Base-by-base conservation (phyloP, 1,284 basidiomycete species). In the Takashimella tepidaria region DNA sequence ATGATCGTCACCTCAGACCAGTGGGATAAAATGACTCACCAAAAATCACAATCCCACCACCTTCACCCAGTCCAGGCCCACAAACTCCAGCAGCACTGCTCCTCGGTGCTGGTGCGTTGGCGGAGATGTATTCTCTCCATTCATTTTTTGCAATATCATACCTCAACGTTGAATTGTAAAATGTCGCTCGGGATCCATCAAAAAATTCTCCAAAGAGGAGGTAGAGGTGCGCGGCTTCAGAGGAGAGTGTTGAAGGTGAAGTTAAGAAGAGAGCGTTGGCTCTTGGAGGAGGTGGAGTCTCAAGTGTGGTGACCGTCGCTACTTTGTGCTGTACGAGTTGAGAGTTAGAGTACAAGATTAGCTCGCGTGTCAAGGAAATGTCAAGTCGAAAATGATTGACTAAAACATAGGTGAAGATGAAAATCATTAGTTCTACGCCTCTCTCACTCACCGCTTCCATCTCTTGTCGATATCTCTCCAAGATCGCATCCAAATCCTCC, bases 41-140 rank as follows among this genome's bases (percentile, higher is more conserved):
- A 62, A 89, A 92, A 0, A 92, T 76, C 70, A 88, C 90, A 0
- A 93, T 78, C 65, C 89, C 90, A 0, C 89, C 89, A 1, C 90
- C 89, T 19, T 83, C 84, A 1, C 81, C 81, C 0, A 65, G 48
- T 40, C 58, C 57, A 1, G 87, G 83, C 5, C 83, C 83, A 0
- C 83, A 81, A 12, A 86, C 86, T 4, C 88, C 84, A 6, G 87
- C 86, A 69, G 92, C 90, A 1, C 89, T 88, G 12, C 87, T 89
- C 25, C 90, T 79, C 0, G 90, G 90, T 0, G 88, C 87, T 0
- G 90, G 91, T 58, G 86, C 88, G 0, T 83, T 88, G 13, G 84
- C 85, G 0, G 87, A 89, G 41, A 89, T 81, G 62, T 89, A 92
- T 65, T 84, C 84, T 8, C 87, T 80, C 89, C 89, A 92, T 78